Base-by-base conservation (phyloP, 1,284 basidiomycete genomes). In the Afroboletus lepidellus region DNA sequence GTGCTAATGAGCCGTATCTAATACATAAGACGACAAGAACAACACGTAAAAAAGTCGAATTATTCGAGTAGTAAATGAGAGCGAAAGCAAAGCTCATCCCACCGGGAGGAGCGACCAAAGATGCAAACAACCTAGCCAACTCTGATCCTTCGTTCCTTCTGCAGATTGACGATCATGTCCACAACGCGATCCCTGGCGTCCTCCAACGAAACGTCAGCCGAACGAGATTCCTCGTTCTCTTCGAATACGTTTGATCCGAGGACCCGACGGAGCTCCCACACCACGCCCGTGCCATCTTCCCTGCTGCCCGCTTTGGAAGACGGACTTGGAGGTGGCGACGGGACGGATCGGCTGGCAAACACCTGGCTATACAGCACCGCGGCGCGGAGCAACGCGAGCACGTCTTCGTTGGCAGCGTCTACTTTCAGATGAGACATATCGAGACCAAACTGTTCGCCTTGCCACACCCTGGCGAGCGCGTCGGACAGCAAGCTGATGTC, bases 171-270 rank as follows among this genome's bases (percentile, higher is more conserved):
- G 46, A 87, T 72, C 75, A 82, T 74, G 66, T 88, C 86, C 48
- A 86, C 84, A 37, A 81, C 84, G 11, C 74, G 71, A 66, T 89
- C 87, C 53, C 82, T 76, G 37, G 85, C 85, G 53, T 87, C 84
- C 61, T 88, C 84, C 51, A 87, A 62, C 32, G 70, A 63, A 51
- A 69, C 60, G 30, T 69, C 65, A 46, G 61, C 57, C 65, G 37
- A 51, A 47, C 44, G 68, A 64, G 58, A 53, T 43, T 55, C 59
- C 15, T 54, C 48, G 25, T 55, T 48, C 42, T 59, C 57, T 46
- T 87, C 85, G 65, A 88, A 88, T 57, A 81, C 83, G 23, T 74
- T 67, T 52, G 73, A 78, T 8, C 81, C 85, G 27, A 88, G 69
- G 32, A 73, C 75, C 6, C 75, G 73, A 50, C 82, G 70, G 42